These are phyloP conservation scores for Mesostigma viride DNA, from an alignment of 139 green algal genomes.

Conservation along the genomic window DNA sequence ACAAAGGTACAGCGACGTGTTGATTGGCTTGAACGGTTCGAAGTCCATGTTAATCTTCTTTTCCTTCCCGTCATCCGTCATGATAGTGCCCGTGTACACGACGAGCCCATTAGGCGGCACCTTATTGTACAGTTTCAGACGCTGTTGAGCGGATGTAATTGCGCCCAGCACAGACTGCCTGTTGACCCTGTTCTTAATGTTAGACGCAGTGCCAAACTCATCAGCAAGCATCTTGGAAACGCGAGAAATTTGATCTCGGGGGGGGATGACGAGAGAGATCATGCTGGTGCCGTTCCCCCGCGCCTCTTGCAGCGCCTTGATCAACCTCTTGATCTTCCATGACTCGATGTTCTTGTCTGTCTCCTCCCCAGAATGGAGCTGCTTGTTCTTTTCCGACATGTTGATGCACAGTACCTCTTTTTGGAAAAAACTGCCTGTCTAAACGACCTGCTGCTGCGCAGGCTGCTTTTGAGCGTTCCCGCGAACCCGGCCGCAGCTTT, in stretches of 20 bases:
- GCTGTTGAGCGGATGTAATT: constrained; percentile 90
- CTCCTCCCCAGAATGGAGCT: too few relatives aligned
- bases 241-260: constrained; percentile 88
- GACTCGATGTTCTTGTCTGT: constrained; percentile 42
- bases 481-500: too few relatives aligned
- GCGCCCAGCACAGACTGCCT: constrained; percentile 88
- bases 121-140: constrained; percentile 42
- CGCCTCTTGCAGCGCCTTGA: constrained; percentile 36
- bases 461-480: too few relatives aligned
- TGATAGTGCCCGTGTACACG: constrained; percentile 91
- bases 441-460: too few relatives aligned
- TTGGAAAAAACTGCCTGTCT: too few relatives aligned
- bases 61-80: constrained; percentile 98
- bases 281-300: constrained; percentile 91
- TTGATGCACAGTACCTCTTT: too few relatives aligned
- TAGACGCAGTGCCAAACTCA: constrained; percentile 95
- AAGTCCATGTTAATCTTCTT: constrained; percentile 99
- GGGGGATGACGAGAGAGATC: constrained; percentile 97
- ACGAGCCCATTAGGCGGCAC: constrained; percentile 93
- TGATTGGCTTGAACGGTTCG: constrained; percentile 99
- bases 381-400: too few relatives aligned
- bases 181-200: constrained; percentile 99
- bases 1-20: constrained; percentile 97
- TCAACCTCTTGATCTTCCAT: constrained; percentile 50
- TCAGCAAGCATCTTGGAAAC: constrained; percentile 93